phyloP scores from a whole-genome alignment of 139 green algal genomes.

The Pseudopediastrum boryanum region DNA sequence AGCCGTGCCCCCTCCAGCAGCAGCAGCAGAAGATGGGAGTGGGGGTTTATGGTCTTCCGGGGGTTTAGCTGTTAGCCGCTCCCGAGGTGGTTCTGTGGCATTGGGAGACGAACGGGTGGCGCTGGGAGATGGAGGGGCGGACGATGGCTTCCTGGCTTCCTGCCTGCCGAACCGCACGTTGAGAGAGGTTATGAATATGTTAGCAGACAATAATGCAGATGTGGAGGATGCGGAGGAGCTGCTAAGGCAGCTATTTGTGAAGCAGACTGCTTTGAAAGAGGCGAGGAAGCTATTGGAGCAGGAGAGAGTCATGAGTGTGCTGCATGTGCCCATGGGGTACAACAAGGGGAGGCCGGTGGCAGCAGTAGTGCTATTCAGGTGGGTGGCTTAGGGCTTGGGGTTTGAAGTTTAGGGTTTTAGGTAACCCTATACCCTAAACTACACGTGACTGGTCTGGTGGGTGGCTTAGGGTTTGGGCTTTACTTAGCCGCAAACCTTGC shows the following conservation, averaged over 20 bases:
- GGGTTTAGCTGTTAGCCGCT: neutral
- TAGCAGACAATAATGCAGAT: too few species aligned
- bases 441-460: too few species aligned
- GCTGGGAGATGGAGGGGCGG: neutral
- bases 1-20: too few species aligned
- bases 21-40: too few species aligned
- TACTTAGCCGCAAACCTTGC: too few species aligned
- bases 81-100: neutral
- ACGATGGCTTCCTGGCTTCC: neutral
- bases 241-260: constrained; percentile 74
- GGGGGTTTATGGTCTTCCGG: neutral
- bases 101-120: neutral
- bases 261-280: constrained; percentile 45
- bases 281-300: constrained; percentile 70
- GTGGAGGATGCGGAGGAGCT: constrained; percentile 48
- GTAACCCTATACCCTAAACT: too few species aligned
- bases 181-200: neutral
- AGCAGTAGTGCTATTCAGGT: constrained; percentile 25
- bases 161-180: neutral
- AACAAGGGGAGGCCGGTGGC: constrained; percentile 28
- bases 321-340: constrained; percentile 22
- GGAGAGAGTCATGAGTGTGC: constrained; percentile 54
- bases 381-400: neutral
- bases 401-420: too few species aligned
- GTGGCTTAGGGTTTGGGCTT: too few species aligned